Base-by-base conservation (phyloP, 768 basidiomycete genomes). In the Cubamyces sp. region DNA sequence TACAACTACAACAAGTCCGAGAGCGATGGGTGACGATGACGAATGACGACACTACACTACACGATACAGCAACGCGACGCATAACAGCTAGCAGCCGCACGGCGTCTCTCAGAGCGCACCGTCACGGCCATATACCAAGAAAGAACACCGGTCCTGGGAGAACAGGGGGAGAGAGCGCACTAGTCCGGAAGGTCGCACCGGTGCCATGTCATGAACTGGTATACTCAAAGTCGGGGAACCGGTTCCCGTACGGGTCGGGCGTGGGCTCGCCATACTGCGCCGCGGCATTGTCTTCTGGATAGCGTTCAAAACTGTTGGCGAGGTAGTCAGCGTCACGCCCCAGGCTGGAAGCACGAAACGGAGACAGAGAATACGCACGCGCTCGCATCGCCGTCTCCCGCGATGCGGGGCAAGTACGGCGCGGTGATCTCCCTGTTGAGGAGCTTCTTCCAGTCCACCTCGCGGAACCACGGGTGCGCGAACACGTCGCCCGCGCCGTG, bases 311-410 rank as follows among this genome's bases (percentile, higher is more conserved):
- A 21, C 90, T 92, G 67, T 11, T 25, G 25, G 5, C 1, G 12
- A 1, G 30, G 25, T 51, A 16, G 15, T n/a, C 37, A 26, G 66
- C 37, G 58, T 42, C 25, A 12, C 3, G n/a, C 45, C 23, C 16
- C 39, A 3, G 4, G 11, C 34, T 7, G 5, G 9, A n/a, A n/a
- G 54, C 40, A 11, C 40, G 46, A 21, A 23, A 50, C 1, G 59
- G 25, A 6, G 34, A 8, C 28, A 14, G n/a, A 26, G 18, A 55
- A 52, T 40, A 84, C 91, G 74, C 72, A 92, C 90, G 91, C 91
- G 86, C 92, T 94, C 5, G 96, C 91, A 74, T 99, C 97, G 0
- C 97, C 97, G 12, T 98, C 97, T 9, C 94, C 89, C 37, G 79
- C 84, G 50, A 98, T 94, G 73, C 90, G 90, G 14, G 97, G 97